Base-by-base conservation (phyloP, 257 asterid species). In the Scutellaria minor region DNA sequence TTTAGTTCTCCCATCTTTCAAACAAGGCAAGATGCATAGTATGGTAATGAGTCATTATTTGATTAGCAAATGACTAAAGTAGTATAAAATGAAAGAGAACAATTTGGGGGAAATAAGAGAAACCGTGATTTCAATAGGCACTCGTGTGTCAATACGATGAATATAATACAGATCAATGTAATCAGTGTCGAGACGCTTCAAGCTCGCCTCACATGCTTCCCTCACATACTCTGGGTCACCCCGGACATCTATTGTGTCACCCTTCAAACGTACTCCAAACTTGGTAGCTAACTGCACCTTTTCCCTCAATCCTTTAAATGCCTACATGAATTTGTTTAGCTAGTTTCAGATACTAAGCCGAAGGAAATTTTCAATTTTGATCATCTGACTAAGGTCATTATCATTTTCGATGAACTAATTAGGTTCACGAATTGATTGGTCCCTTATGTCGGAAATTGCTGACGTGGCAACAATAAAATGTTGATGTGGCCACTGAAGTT, bases 1-100 rank as follows among this genome's bases (percentile, higher is more conserved):
- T 85, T 83, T 2, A 87, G 82, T 73, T 87, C 90, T 64, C 86
- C 84, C 76, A 84, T 76, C 92, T 87, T 46, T 7, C 7, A 5
- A 42, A 37, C 4, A 0, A 35, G 2, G n/a, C 20, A 0, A 18
- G 18, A 18, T 18, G 18, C 18, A 18, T 18, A 18, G 18, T 18
- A 18, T 18, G 18, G 18, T 18, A 27, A 0, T 6, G 18, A 40
- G 4, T 12, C 50, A 54, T 53, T 6, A 8, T 51, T 6, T 2
- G 56, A 45, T 45, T 45, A 45, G 56, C 56, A 51, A 51, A 12
- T 9, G 14, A 22, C 22, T 22, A 20, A 24, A 6, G 11, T 1
- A 55, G 31, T 22, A 22, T n/a, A 15, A 53, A 54, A 54, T 1
- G 9, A 54, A 6, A 54, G 20, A 1, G 31, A 15, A 4, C 12